Percentiles rank a stretch among this genome's conserved stretches.
These are phyloP conservation scores for Colletotrichum eleusines DNA, from an alignment of 2,329 filamentous ascomycete species.

Conservation along the genomic window DNA sequence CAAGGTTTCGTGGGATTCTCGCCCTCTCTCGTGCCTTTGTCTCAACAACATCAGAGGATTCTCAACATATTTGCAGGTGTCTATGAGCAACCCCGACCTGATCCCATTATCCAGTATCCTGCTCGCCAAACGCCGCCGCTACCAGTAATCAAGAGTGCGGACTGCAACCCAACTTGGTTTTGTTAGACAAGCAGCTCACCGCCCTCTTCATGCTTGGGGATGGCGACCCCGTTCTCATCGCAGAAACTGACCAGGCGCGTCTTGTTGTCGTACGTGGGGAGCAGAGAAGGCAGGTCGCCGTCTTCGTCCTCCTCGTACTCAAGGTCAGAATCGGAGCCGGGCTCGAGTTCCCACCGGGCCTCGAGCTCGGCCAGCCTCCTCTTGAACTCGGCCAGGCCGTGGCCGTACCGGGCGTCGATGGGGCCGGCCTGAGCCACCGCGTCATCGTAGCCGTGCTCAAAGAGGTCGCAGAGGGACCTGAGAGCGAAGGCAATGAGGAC, in stretches of 20 bases:
- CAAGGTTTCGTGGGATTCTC: not conserved
- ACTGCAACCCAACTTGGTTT: not conserved
- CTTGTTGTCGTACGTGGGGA: not conserved
- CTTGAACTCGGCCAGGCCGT: not conserved
- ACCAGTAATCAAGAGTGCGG: not conserved
- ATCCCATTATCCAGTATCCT: not conserved
- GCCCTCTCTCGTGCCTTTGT: not conserved
- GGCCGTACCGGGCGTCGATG: not conserved
- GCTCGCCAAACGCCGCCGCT: not conserved
- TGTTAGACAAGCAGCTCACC: not conserved
- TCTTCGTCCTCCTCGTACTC: not conserved
- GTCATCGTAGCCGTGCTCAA: not conserved
- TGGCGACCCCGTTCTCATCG: not conserved
- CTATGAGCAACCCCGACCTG: not conserved
- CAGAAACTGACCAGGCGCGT: not conserved
- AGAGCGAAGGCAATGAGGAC: not conserved
- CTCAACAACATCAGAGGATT: not conserved
- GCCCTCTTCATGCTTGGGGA: not conserved
- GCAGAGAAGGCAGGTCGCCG: not conserved
- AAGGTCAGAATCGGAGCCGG: not conserved
- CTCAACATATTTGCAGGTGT: not conserved
- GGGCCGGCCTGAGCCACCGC: not conserved
- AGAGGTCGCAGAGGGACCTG: not conserved
- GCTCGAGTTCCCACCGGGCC: not conserved
- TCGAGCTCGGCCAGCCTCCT: not conserved